Evolutionary conservation across 192 early-diverging fungal genomes (phyloP), one percentile per base, ranked within the genome.

Genomic region (Coemansia pectinata): DNA sequence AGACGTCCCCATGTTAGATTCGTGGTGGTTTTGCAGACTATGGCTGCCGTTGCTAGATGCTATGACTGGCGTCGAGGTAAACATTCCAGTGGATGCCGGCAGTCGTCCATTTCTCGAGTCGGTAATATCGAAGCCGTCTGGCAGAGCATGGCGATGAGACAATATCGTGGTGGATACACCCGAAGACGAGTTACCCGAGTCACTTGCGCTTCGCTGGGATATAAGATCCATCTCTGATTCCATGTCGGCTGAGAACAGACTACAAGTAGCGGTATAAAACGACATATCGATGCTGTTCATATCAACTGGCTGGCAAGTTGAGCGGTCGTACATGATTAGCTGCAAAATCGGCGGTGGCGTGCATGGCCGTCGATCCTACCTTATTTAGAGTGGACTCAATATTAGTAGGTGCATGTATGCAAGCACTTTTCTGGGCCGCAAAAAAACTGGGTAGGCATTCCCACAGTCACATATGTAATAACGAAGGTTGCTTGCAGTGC

Each of bases 341-440:
- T 88, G 87, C 12, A 90, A 62, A 65, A 91, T 87, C 7, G 89
- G 88, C 23, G 88, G 87, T 10, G 90, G 90, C 48, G 88, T 88
- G 19, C 89, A 83, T 57, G 86, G 85, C 11, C 88, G 79, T 31
- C 86, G 78, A 77, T 90, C 88, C 79, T 88, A 83, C 25, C 19
- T 14, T 45, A 29, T 29, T 27, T 21, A 48, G n/a, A 21, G 21
- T 21, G 9, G 8, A 23, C 47, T 14, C 40, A 42, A 42, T 29
- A 38, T 42, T 10, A 42, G 45, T 23, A 69, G 19, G 66, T 14
- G 15, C 9, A 23, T 38, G 53, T 27, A 36, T 36, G 34, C 34
- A 36, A 36, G 34, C 34, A 36, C 6, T 36, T 36, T 36, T 36
- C 34, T 36, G 34, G 34, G 34, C 34, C 25, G 41, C 39, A 23